Evolutionary conservation across 2,329 filamentous ascomycete species (phyloP), one percentile per base, ranked within the genome.

Genomic region (Coniochaeta sp.): DNA sequence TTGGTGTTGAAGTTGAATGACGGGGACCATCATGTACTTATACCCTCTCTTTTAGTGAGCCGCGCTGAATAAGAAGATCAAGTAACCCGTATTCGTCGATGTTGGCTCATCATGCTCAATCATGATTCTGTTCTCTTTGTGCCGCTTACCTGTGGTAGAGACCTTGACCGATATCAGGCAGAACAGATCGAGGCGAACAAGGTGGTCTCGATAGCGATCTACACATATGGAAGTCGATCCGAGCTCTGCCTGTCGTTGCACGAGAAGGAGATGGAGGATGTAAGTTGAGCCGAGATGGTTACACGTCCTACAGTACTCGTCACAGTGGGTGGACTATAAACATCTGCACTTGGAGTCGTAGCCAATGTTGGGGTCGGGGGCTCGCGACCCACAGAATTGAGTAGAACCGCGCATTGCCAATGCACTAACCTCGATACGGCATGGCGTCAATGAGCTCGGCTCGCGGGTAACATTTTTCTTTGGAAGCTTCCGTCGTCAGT

Each of bases 371-470:
- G n/a, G n/a, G n/a, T n/a, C n/a, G n/a, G n/a, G n/a, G n/a, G n/a
- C n/a, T n/a, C n/a, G n/a, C n/a, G n/a, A n/a, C 56, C 61, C 59
- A 61, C 63, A 64, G 74, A 65, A 65, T 54, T 52, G 58, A 24
- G 58, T 60, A 64, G 63, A 64, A 64, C 47, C 54, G 47, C 50
- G 28, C 28, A 31, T 31, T 52, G 44, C 28, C 17, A 57, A 14
- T 19, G 26, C 62, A 58, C 67, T 67, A 68, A 58, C n/a, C 50
- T 65, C 24, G 24, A 62, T 60, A 14, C 8, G 31, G 61, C 11
- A 44, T 66, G 65, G 66, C 63, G 60, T 16, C 26, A 1, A 40
- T 56, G 58, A 63, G 57, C 59, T 62, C 59, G 62, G 58, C 8
- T 66, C 65, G 38, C 38, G 58, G 38, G 47, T 43, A 56, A 55